These are phyloP conservation scores for Aspergillus carbonarius DNA, from an alignment of 2,329 filamentous ascomycete species.

Conservation along the genomic window DNA sequence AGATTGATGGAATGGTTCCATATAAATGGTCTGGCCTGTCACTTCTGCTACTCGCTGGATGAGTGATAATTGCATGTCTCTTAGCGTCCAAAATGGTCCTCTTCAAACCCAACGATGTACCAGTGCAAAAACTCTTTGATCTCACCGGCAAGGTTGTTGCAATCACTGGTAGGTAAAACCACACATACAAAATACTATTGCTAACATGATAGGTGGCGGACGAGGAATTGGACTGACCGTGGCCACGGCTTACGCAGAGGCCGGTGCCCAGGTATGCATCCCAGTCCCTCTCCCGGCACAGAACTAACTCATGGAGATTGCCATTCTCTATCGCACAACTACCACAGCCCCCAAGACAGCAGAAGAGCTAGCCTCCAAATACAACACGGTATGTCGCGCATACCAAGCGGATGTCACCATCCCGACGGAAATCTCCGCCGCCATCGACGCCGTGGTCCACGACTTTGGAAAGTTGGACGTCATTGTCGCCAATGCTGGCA, in stretches of 20 bases:
- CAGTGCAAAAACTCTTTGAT: background rate
- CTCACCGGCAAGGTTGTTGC: background rate
- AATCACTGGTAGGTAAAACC: background rate
- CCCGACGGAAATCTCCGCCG: conserved; percentile 29
- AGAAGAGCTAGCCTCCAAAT: conserved; percentile 21
- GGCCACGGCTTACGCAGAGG: background rate
- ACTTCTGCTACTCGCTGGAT: too few relatives aligned
- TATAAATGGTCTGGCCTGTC: background rate
- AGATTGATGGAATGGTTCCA: background rate
- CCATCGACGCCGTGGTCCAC: conserved; percentile 33
- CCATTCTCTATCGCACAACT: background rate
- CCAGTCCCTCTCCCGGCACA: too few relatives aligned
- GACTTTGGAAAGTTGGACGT: conserved; percentile 49
- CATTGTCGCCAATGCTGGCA: conserved; percentile 48
- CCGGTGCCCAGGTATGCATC: background rate
- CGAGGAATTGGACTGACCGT: background rate
- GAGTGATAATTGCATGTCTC: too few relatives aligned
- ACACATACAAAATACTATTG: background rate
- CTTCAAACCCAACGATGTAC: background rate
- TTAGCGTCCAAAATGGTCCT: background rate
- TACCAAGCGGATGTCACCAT: conserved; percentile 36
- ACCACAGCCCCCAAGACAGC: background rate
- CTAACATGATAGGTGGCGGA: background rate
- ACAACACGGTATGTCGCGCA: conserved; percentile 31
- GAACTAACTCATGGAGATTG: background rate